phyloP scores from a whole-genome alignment of 176 grass and related monocot genomes.

The Poa annua region DNA sequence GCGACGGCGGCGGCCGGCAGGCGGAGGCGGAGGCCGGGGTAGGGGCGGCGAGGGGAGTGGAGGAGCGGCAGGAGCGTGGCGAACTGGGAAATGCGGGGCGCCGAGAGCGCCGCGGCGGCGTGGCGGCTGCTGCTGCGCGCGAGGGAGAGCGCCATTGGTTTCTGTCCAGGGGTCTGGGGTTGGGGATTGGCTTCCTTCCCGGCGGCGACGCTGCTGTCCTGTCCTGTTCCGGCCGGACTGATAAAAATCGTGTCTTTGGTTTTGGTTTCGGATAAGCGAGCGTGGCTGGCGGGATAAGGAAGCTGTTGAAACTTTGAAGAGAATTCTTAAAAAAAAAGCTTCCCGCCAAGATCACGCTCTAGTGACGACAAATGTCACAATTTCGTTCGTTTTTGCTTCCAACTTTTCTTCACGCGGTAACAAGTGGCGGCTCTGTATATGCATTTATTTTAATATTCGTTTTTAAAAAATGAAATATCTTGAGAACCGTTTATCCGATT shows the following conservation, averaged over 20 bases:
- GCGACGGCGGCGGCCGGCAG: slow-evolving; percentile 36
- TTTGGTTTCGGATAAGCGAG: slow-evolving; percentile 47
- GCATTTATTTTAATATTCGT: too few species aligned
- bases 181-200: too few species aligned
- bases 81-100: slow-evolving; percentile 9
- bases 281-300: slow-evolving; percentile 31
- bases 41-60: slow-evolving; percentile 13
- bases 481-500: too few species aligned
- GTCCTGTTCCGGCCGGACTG: background rate
- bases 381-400: too few species aligned
- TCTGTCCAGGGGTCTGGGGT: too few species aligned
- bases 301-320: too few species aligned
- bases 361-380: too few species aligned
- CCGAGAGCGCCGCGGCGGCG: slow-evolving; percentile 1
- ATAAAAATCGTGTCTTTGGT: background rate
- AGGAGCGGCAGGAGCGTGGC: slow-evolving; percentile 19
- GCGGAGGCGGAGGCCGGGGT: slow-evolving; percentile 29
- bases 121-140: slow-evolving; percentile 34
- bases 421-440: too few species aligned
- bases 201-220: background rate
- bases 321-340: too few species aligned
- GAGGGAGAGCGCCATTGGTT: slow-evolving; percentile 44
- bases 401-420: too few species aligned
- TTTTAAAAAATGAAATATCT: too few species aligned
- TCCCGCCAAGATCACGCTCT: too few species aligned